Conservation (phyloP, 1,284 basidiomycete species). For the Apiotrichum porosum region DNA sequence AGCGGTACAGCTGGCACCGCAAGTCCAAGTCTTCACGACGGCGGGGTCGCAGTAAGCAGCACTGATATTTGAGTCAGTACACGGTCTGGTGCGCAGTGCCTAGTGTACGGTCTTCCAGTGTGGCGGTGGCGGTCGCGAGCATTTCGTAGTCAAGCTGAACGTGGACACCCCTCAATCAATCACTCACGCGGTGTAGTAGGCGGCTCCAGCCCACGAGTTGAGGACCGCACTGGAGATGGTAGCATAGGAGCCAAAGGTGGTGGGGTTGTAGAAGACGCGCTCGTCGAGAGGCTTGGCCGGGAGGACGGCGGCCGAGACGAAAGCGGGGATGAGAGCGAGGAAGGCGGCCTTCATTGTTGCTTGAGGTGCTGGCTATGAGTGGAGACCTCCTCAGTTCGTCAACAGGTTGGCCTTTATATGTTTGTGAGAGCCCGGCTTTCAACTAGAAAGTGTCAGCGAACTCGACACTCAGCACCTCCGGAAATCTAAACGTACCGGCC, state of each 20-base stretch:
- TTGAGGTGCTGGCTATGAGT: too few relatives aligned
- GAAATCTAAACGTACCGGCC: too few relatives aligned
- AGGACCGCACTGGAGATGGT: neutral
- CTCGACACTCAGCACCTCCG: too few relatives aligned
- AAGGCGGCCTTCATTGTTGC: neutral
- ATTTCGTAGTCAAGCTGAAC: too few relatives aligned
- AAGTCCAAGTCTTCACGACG: neutral
- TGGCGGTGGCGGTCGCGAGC: too few relatives aligned
- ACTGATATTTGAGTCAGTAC: neutral
- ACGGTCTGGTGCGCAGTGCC: too few relatives aligned
- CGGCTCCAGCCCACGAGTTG: neutral
- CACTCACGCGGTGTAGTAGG: neutral
- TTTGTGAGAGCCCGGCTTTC: too few relatives aligned
- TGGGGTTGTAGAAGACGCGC: conserved; percentile 1
- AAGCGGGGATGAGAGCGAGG: neutral
- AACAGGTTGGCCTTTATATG: too few relatives aligned
- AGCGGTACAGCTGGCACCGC: neutral
- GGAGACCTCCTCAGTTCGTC: too few relatives aligned
- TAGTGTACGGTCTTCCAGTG: too few relatives aligned
- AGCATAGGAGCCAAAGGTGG: neutral
- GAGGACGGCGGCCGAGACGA: neutral
- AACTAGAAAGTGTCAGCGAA: too few relatives aligned
- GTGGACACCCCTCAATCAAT: too few relatives aligned
- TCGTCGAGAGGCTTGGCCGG: neutral
- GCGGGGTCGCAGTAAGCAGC: neutral